Evolutionary conservation across 176 grass and related monocot species (phyloP).

Genomic region (Stipa capillata): DNA sequence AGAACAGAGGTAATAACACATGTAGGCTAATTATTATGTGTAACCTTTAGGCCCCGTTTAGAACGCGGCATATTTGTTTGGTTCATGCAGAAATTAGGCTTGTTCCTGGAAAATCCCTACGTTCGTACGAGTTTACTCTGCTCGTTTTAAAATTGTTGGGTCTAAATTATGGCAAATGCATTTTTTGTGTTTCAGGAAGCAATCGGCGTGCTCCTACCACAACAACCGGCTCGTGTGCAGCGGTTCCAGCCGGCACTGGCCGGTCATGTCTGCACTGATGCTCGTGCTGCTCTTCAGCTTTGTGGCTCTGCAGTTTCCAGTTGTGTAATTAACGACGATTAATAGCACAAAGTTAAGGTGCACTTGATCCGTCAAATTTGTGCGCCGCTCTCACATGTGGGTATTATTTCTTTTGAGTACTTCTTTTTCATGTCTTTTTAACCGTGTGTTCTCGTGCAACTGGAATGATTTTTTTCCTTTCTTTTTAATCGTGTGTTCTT

Average conservation of each 20-base stretch:
- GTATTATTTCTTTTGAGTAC: not conserved
- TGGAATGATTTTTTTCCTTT: no score
- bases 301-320: not conserved
- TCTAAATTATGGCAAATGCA: no score
- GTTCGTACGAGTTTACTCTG: no score
- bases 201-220: slow-evolving; percentile 53
- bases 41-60: no score
- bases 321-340: not conserved
- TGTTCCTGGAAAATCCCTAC: no score
- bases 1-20: no score
- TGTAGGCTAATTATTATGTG: no score
- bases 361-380: not conserved
- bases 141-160: no score
- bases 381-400: not conserved
- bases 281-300: slow-evolving; percentile 21
- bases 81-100: no score
- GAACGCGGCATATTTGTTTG: no score
- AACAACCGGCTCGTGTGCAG: slow-evolving; percentile 49
- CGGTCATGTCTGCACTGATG: slow-evolving; percentile 16
- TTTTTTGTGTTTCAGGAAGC: slow-evolving; percentile 28
- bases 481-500: no score
- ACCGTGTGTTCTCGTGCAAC: not conserved
- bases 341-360: not conserved
- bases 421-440: not conserved
- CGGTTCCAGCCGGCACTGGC: not conserved